Evolutionary conservation across 495 filamentous ascomycete genomes (phyloP).

Genomic region (Penicillium atrosanguineum): DNA sequence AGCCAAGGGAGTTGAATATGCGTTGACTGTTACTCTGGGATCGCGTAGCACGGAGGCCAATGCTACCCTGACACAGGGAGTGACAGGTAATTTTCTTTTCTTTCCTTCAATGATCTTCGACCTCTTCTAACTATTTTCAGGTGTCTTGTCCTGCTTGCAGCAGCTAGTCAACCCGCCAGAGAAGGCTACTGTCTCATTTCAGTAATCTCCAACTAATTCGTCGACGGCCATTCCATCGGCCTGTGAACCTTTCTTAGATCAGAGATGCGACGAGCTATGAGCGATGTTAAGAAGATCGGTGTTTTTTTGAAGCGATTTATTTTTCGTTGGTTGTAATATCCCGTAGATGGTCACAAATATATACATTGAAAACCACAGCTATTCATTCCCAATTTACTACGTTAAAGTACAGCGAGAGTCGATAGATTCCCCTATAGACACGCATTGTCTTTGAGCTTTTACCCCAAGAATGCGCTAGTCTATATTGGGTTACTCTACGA

Average conservation of each 20-base stretch:
- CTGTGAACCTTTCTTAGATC: neutral
- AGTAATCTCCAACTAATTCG: slow-evolving; percentile 4
- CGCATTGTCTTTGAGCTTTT: too few species aligned
- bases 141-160: slow-evolving; percentile 36
- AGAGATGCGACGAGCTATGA: neutral
- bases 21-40: slow-evolving; percentile 80
- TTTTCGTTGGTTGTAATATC: neutral
- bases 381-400: too few species aligned
- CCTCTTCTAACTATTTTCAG: slow-evolving; percentile 11
- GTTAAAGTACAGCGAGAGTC: too few species aligned
- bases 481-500: too few species aligned
- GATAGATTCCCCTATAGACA: too few species aligned
- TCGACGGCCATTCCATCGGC: neutral
- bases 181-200: neutral
- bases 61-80: slow-evolving; percentile 81
- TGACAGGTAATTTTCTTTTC: slow-evolving; percentile 59
- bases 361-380: neutral
- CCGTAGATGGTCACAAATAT: neutral
- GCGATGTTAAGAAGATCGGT: neutral
- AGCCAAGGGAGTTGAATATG: slow-evolving; percentile 55
- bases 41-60: slow-evolving; percentile 83
- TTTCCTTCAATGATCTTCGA: neutral
- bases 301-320: neutral
- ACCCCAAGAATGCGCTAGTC: too few species aligned
- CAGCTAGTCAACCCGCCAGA: slow-evolving; percentile 18